Evolutionary conservation across 306 rosid genomes (phyloP), one percentile per base, ranked within the genome.

Genomic region (Casuarina equisetifolia): DNA sequence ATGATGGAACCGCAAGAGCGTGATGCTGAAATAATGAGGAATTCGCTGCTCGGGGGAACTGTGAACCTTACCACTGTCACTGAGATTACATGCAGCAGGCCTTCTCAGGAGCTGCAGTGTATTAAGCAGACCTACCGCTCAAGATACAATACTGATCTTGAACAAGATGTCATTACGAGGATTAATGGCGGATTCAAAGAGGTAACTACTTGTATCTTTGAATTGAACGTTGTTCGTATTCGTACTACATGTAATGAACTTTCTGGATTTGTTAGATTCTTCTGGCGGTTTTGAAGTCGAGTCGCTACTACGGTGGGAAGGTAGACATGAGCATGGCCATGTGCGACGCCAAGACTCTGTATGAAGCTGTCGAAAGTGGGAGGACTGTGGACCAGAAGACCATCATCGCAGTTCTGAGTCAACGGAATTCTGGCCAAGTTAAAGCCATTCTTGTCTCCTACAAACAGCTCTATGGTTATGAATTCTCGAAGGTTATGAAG

Each of bases 251-350:
- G 6, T 42, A 19, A 5, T 39, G 17, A 17, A 39, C 50, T 40
- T 54, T 9, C 58, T 61, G 20, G 2, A 16, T 51, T 13, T 15
- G 15, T 3, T 45, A 69, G 75, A 69, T 78, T 69, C 43, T 78
- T 58, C 13, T 69, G 45, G 76, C 76, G 0, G 61, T 78, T 44
- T 16, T 78, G 68, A 78, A 78, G 59, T 78, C 76, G 32, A 39
- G 62, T 17, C 75, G 70, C 10, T 57, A 36, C 59, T 70, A 35
- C 58, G 51, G 76, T 78, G 62, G 70, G 61, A 78, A 55, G 70
- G 81, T 58, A 70, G 76, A 78, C 59, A 78, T 58, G 70, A 78
- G 76, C 81, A 78, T 45, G 76, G 81, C 76, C 13, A 70, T 78
- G 81, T 78, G 81, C 38, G 76, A 78, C 11, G 76, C 81, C 61